These are phyloP conservation scores for Tetrapisispora taiwanensis DNA, from an alignment of 805 yeast species.

Conservation along the genomic window DNA sequence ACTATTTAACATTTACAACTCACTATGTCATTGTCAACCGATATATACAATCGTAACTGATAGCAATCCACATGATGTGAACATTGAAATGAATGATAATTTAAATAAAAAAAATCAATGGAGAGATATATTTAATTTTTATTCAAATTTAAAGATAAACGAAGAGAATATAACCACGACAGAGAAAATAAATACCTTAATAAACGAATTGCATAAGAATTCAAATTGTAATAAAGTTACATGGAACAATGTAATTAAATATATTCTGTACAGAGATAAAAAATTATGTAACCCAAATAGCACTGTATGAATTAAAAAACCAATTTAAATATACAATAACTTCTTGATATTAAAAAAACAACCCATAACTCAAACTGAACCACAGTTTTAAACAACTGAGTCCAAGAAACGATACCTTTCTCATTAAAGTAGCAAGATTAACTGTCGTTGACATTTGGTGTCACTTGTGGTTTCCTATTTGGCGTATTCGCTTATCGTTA, in stretches of 20 bases:
- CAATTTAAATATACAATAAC: too few relatives aligned
- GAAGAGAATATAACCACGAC: not conserved
- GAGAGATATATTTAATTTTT: not conserved
- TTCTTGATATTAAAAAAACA: too few relatives aligned
- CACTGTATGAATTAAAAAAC: too few relatives aligned
- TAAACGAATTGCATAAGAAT: not conserved
- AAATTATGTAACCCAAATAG: not conserved
- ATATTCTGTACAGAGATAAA: not conserved
- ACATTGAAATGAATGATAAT: not conserved
- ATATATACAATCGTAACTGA: not conserved
- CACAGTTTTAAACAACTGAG: not conserved
- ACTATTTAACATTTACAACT: not conserved
- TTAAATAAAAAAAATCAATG: not conserved
- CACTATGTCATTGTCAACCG: not conserved
- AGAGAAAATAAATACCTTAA: not conserved
- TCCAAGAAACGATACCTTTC: not conserved
- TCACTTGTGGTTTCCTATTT: too few relatives aligned
- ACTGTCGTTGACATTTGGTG: too few relatives aligned
- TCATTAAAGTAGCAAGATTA: too few relatives aligned
- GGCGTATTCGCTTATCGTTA: too few relatives aligned
- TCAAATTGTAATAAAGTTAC: not conserved
- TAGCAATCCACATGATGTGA: too few relatives aligned
- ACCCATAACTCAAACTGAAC: too few relatives aligned
- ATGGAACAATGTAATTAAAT: conserved; percentile 1
- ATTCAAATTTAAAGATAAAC: not conserved